phyloP scores from a whole-genome alignment of 345 rosid species.

The Melaleuca quinquenervia region DNA sequence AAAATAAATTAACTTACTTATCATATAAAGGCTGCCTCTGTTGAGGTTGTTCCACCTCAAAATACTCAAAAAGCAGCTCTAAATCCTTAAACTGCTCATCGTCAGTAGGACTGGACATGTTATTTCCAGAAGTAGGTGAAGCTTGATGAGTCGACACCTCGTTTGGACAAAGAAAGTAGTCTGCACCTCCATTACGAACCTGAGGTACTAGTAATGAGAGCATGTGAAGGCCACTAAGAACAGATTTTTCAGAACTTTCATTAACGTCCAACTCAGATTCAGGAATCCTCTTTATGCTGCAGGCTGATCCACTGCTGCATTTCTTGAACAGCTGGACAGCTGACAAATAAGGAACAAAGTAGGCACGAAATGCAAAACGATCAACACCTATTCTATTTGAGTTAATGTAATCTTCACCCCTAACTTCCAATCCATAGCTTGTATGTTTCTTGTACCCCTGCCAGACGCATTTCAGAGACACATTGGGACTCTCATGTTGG shows the following conservation, averaged over 20 bases:
- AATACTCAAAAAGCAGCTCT: slow-evolving; percentile 47
- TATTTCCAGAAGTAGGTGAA: background rate
- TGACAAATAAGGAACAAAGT: slow-evolving; percentile 50
- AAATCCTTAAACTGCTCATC: slow-evolving; percentile 1
- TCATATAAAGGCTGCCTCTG: slow-evolving; percentile 42
- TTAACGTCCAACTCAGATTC: background rate
- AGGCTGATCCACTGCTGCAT: background rate
- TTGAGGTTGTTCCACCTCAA: slow-evolving; percentile 44
- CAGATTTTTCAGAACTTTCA: slow-evolving; percentile 1
- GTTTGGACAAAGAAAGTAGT: background rate
- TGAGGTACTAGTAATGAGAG: slow-evolving; percentile 23
- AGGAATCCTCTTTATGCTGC: background rate
- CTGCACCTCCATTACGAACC: background rate
- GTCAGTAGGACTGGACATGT: slow-evolving; percentile 7
- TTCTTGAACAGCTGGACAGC: slow-evolving; percentile 41
- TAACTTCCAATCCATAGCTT: slow-evolving; percentile 44
- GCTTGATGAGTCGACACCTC: background rate
- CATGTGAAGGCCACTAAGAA: slow-evolving; percentile 7
- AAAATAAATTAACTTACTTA: slow-evolving; percentile 20
- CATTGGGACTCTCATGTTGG: slow-evolving; percentile 27
- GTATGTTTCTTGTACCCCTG: slow-evolving; percentile 50
- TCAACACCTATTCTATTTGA: slow-evolving; percentile 31
- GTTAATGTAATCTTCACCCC: slow-evolving; percentile 28
- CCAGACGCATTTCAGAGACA: slow-evolving; percentile 35
- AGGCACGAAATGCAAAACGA: slow-evolving; percentile 30